phyloP scores from a whole-genome alignment of 306 rosid genomes.

The Prunus salicina region DNA sequence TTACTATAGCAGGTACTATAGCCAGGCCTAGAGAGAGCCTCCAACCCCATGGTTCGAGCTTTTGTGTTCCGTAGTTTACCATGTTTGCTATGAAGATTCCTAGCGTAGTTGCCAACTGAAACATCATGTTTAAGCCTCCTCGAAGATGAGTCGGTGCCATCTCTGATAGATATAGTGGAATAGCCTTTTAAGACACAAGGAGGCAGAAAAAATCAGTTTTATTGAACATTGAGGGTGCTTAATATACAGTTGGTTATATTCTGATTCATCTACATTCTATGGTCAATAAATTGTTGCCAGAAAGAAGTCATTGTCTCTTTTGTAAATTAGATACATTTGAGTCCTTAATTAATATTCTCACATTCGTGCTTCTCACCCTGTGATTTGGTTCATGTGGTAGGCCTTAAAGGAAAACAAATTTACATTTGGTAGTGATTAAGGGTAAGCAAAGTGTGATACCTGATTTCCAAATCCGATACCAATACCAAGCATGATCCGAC shows the following conservation, averaged over 20 bases:
- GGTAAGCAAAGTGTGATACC: constrained; percentile 32
- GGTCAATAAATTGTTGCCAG: neutral
- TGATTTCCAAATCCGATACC: constrained; percentile 97
- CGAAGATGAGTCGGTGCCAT: constrained; percentile 94
- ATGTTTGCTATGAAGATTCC: constrained; percentile 91
- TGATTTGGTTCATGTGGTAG: too few relatives aligned
- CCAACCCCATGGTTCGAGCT: constrained; percentile 86
- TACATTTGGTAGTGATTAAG: too few relatives aligned
- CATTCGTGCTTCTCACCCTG: too few relatives aligned
- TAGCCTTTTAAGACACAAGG: constrained; percentile 56
- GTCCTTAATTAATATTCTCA: too few relatives aligned
- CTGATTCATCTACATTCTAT: too few relatives aligned
- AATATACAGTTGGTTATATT: neutral
- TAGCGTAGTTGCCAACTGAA: constrained; percentile 83
- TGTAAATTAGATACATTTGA: neutral
- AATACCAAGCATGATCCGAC: constrained; percentile 88
- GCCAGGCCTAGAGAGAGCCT: constrained; percentile 89
- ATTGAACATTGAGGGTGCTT: neutral
- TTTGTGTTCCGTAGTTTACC: constrained; percentile 83
- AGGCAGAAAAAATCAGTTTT: neutral
- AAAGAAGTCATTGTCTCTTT: neutral
- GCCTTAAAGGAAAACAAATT: neutral
- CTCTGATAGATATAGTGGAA: constrained; percentile 89
- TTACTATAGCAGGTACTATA: constrained; percentile 57
- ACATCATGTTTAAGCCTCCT: constrained; percentile 93